These are phyloP conservation scores for Extremus antarcticus DNA, from an alignment of 495 filamentous ascomycete species.

Conservation along the genomic window DNA sequence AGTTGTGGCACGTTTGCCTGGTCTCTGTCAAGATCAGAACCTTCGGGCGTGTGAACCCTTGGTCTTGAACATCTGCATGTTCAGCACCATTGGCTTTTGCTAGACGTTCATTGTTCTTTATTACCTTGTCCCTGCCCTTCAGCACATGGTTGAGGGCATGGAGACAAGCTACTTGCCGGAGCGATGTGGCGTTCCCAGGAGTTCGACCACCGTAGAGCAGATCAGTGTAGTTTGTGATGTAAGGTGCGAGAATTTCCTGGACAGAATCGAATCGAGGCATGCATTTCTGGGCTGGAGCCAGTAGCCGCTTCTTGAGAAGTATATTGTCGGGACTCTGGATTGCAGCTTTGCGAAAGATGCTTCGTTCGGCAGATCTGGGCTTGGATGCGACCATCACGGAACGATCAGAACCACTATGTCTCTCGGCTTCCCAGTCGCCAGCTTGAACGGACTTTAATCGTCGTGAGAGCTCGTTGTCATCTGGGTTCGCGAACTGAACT, in stretches of 20 bases:
- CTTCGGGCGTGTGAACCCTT: conserved; percentile 92
- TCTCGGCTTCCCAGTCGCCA: conserved; percentile 49
- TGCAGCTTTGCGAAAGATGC: conserved; percentile 1
- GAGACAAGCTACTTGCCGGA: conserved; percentile 65
- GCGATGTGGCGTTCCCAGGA: conserved; percentile 47
- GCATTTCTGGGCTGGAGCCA: conserved; percentile 21
- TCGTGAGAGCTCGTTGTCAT: conserved; percentile 43
- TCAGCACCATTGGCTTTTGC: conserved; percentile 38
- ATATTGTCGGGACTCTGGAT: conserved; percentile 31
- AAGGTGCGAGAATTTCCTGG: conserved; percentile 44
- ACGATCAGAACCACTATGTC: conserved; percentile 17
- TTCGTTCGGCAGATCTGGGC: background rate
- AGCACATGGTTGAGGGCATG: conserved; percentile 85
- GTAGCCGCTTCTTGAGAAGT: conserved; percentile 51
- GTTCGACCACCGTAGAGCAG: conserved; percentile 65
- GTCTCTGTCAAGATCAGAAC: conserved; percentile 84
- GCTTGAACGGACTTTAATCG: conserved; percentile 42
- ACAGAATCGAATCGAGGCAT: conserved; percentile 36
- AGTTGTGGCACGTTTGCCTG: conserved; percentile 66
- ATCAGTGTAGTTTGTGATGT: conserved; percentile 71
- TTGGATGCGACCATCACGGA: background rate
- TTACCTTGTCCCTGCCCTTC: conserved; percentile 81
- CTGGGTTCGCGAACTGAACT: conserved; percentile 57
- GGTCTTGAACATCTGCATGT: conserved; percentile 72
- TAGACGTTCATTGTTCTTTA: conserved; percentile 80